These are phyloP conservation scores for Ulmus americana DNA, from an alignment of 331 rosid genomes.

Conservation along the genomic window DNA sequence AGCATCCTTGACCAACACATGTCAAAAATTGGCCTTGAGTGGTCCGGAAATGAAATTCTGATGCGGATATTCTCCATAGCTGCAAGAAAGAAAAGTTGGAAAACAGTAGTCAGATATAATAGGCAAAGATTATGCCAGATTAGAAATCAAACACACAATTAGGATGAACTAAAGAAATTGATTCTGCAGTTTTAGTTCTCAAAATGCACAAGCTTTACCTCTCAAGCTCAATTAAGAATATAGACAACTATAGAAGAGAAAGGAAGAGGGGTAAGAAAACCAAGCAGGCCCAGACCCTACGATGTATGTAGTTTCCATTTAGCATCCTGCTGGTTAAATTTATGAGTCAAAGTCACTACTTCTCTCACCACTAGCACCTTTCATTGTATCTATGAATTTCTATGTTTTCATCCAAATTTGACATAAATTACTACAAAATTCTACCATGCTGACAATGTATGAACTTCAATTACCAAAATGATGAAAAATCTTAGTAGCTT, in stretches of 20 bases:
- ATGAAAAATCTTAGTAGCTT: neutral
- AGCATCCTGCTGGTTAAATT: neutral
- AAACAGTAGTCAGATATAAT: neutral
- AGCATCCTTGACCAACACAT: slow-evolving; percentile 54
- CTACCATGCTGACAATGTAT: neutral
- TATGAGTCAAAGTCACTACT: neutral
- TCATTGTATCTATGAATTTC: neutral
- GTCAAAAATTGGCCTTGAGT: slow-evolving; percentile 65
- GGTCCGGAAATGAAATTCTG: slow-evolving; percentile 62
- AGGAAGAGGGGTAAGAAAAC: neutral
- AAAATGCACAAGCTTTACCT: neutral
- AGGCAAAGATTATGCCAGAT: neutral
- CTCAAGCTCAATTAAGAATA: neutral
- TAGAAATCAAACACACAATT: neutral
- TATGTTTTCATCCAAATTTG: neutral
- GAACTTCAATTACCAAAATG: neutral
- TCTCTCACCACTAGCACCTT: neutral
- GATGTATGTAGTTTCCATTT: neutral
- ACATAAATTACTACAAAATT: neutral
- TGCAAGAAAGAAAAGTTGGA: slow-evolving; percentile 26
- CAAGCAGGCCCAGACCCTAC: neutral
- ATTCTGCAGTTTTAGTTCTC: neutral
- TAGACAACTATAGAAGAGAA: neutral
- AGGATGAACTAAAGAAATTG: neutral
- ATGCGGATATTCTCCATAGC: slow-evolving; percentile 78